Base-by-base conservation (phyloP, 176 grass and related monocot genomes). In the Pharus latifolius region DNA sequence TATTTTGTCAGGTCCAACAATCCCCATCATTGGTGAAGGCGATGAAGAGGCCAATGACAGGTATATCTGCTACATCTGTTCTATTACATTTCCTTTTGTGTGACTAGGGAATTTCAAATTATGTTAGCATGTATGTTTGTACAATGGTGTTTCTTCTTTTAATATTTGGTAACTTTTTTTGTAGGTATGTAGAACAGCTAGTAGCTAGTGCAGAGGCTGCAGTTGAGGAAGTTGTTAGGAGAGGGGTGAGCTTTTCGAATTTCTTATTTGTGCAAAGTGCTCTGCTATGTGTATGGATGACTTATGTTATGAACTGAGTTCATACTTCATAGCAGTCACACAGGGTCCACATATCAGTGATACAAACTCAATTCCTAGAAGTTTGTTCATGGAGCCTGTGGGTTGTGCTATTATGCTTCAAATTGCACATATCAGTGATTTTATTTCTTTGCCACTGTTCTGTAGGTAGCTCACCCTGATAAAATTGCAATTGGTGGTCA, bases 401-500 rank as follows among this genome's bases (percentile, higher is more conserved):
- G 2, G 8, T 40, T 61, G 25, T 56, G 18, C 23, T 18, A 40
- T 63, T 75, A 35, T 66, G 28, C 74, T 60, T 72, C 14, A 25
- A 62, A 63, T 32, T 45, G 81, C 9, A 60, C 44, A 20, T 61
- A 54, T 58, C 56, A 46, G 42, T 71, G 65, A 70, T 11, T 7
- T 57, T 32, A 43, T 65, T 11, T 50, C 13, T 67, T 48, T 70
- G 10, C 52, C 6, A 22, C 27, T 67, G 45, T 57, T 90, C 58
- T 74, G 62, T 81, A 99, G 95, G 95, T 99, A 63, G 90, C 87
- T 35, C 83, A 94, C 61, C 87, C 87, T 66, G 79, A 80, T 91
- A 91, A 94, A 83, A 86, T 99, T 73, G 95, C 95, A 83, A 60
- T 99, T 88, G 90, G 95, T 46, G 95, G 95, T 69, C 95, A 99